phyloP scores from a whole-genome alignment of 1,139 yeast species.

The Debaryomyces singareniensis region DNA sequence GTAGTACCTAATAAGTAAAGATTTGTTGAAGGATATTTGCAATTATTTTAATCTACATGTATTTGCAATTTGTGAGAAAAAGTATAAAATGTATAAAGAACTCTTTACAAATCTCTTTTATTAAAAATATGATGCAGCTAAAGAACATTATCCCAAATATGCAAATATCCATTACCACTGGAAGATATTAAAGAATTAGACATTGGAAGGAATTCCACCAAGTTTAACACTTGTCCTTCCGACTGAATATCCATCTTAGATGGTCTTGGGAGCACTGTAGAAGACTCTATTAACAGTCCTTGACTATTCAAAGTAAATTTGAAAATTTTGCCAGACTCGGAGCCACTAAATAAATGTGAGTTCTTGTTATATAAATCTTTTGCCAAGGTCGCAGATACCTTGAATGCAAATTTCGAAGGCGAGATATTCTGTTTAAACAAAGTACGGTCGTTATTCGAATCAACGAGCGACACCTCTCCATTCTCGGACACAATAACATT shows the following conservation, averaged over 20 bases:
- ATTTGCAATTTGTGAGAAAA: no score
- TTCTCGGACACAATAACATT: slow-evolving; percentile 9
- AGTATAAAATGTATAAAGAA: no score
- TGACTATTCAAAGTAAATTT: slow-evolving; percentile 4
- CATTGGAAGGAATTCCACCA: slow-evolving; percentile 9
- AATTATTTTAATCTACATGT: no score
- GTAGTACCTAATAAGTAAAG: no score
- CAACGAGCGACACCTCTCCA: slow-evolving; percentile 9
- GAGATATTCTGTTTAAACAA: neutral
- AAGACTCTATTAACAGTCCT: neutral
- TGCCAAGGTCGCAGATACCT: slow-evolving; percentile 6
- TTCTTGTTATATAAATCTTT: slow-evolving; percentile 7
- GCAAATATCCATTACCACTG: slow-evolving; percentile 16
- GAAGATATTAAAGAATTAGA: slow-evolving; percentile 14
- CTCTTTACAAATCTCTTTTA: no score
- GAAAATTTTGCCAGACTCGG: slow-evolving; percentile 8
- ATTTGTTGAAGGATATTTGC: no score
- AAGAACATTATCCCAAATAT: slow-evolving; percentile 18
- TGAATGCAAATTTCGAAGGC: neutral
- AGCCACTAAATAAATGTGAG: slow-evolving; percentile 10
- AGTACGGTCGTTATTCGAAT: neutral
- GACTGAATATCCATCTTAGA: no score
- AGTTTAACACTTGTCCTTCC: slow-evolving; percentile 7
- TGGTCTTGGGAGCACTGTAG: no score
- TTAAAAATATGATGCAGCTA: no score